Evolutionary conservation across 106 monocot genomes (phyloP).

Genomic region (Phalaenopsis aphrodite): DNA sequence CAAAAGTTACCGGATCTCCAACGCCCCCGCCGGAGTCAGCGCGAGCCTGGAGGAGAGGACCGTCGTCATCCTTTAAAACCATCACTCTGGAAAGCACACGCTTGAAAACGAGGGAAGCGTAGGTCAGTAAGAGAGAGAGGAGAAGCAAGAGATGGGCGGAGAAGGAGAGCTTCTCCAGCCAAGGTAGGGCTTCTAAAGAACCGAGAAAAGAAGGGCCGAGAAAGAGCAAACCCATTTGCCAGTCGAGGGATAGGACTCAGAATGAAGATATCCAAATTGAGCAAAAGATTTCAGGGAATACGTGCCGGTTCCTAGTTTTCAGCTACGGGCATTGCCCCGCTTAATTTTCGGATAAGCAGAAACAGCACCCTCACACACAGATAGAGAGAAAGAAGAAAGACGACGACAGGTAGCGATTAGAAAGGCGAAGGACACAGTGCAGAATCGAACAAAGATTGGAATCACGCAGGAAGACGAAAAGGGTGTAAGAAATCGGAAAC

Average conservation of each 20-base stretch:
- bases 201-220: not conserved
- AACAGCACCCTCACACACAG: not conserved
- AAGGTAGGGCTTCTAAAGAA: constrained; percentile 21
- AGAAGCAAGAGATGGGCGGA: constrained; percentile 24
- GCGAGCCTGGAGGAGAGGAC: not conserved
- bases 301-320: not conserved
- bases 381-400: not conserved
- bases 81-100: constrained; percentile 14
- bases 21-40: not conserved
- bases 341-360: constrained; percentile 3
- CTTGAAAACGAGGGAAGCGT: constrained; percentile 15
- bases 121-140: constrained; percentile 14
- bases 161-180: constrained; percentile 24
- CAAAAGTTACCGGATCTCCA: constrained; percentile 1
- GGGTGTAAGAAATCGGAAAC: not conserved
- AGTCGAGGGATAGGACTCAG: not conserved
- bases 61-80: constrained; percentile 13
- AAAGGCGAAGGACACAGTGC: constrained; percentile 8
- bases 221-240: constrained; percentile 25
- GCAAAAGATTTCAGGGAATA: not conserved
- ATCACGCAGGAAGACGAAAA: constrained; percentile 1
- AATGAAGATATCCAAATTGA: constrained; percentile 6
- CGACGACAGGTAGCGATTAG: constrained; percentile 8
- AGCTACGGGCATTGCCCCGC: constrained; percentile 33
- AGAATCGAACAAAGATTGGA: constrained; percentile 4